Conservation (phyloP, 768 basidiomycete species). For the Clitopilus passeckerianus region DNA sequence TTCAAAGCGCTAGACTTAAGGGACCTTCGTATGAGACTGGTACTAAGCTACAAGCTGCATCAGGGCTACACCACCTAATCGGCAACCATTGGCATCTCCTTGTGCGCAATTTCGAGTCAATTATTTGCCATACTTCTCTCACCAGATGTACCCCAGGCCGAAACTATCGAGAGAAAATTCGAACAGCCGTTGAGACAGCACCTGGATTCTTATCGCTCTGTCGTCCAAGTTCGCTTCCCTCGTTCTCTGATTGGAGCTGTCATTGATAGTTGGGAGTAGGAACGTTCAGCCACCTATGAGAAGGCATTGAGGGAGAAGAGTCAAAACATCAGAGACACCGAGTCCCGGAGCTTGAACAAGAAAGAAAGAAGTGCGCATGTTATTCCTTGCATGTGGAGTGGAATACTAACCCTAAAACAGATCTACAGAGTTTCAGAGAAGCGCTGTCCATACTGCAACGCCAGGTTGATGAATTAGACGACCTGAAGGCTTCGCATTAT, state of each 20-base stretch:
- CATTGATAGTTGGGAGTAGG: slow-evolving; percentile 34
- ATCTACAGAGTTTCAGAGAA: slow-evolving; percentile 84
- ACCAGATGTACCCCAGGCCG: slow-evolving; percentile 45
- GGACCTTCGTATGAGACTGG: slow-evolving; percentile 79
- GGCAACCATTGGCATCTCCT: slow-evolving; percentile 92
- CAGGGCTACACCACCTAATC: slow-evolving; percentile 87
- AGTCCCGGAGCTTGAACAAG: slow-evolving; percentile 78
- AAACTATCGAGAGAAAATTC: slow-evolving; percentile 81
- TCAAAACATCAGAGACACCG: slow-evolving; percentile 77
- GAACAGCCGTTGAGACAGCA: slow-evolving; percentile 88
- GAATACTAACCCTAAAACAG: slow-evolving; percentile 30
- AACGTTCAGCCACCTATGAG: slow-evolving; percentile 84
- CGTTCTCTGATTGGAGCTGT: neutral
- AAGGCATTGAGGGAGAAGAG: slow-evolving; percentile 79
- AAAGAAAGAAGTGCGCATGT: slow-evolving; percentile 73
- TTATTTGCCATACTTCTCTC: slow-evolving; percentile 3
- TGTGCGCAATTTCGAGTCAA: slow-evolving; percentile 36
- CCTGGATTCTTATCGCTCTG: slow-evolving; percentile 70
- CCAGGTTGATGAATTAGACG: slow-evolving; percentile 90
- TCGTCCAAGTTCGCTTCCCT: slow-evolving; percentile 51
- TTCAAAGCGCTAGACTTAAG: slow-evolving; percentile 47
- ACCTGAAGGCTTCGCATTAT: slow-evolving; percentile 80
- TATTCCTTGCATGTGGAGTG: neutral
- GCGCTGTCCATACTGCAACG: slow-evolving; percentile 76
- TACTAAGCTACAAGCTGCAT: slow-evolving; percentile 77